Evolutionary conservation across 176 grass and related monocot genomes (phyloP).

Genomic region (Zizania latifolia): DNA sequence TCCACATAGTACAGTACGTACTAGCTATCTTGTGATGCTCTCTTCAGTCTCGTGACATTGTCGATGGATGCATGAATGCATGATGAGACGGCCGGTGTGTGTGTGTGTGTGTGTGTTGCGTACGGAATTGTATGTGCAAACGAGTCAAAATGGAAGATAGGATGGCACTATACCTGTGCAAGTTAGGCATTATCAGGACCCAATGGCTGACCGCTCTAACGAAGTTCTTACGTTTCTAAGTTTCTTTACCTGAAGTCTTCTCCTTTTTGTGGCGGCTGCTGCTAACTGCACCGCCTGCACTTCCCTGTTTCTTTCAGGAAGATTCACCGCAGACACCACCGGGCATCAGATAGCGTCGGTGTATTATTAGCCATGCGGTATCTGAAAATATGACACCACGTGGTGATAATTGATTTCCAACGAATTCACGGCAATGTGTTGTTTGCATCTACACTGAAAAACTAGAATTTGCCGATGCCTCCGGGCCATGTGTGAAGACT

Average conservation of each 20-base stretch:
- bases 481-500: no score
- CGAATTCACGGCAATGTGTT: background rate
- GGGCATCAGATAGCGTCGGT: background rate
- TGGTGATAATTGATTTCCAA: background rate
- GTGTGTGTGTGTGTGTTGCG: no score
- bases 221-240: background rate
- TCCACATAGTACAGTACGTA: no score
- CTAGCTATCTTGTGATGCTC: background rate
- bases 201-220: slow-evolving; percentile 16
- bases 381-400: no score
- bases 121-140: no score
- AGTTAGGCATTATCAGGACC: slow-evolving; percentile 33
- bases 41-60: background rate
- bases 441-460: no score
- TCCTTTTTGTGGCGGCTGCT: background rate
- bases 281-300: background rate
- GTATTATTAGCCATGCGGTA: background rate
- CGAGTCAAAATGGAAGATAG: slow-evolving; percentile 25
- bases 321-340: background rate
- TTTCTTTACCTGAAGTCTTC: background rate
- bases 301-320: background rate
- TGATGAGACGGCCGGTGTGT: no score
- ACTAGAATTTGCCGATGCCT: no score
- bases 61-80: no score
- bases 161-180: background rate